phyloP scores from a whole-genome alignment of 495 filamentous ascomycete species.

The Staphylotrichum longicolle region DNA sequence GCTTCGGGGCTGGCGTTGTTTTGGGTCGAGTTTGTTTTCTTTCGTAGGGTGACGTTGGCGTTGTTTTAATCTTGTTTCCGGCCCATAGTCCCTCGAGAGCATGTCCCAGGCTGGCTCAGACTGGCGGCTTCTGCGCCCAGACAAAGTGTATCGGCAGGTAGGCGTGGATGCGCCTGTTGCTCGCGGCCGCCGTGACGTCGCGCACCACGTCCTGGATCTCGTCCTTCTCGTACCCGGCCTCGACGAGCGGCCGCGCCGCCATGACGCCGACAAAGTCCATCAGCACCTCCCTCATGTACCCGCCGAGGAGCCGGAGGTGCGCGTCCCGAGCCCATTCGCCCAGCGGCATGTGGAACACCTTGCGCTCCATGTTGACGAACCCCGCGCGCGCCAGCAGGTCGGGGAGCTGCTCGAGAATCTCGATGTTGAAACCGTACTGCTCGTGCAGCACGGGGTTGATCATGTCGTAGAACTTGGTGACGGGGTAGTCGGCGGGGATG shows the following conservation, averaged over 20 bases:
- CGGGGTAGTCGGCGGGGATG: conserved; percentile 45
- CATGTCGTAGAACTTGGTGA: conserved; percentile 41
- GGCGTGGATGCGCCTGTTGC: conserved; percentile 39
- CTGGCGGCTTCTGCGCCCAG: conserved; percentile 44
- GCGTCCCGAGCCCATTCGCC: conserved; percentile 60
- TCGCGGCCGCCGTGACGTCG: conserved; percentile 30
- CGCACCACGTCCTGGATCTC: conserved; percentile 37
- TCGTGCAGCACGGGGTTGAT: conserved; percentile 29
- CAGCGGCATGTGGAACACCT: conserved; percentile 56
- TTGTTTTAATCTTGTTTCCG: not conserved
- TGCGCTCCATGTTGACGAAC: conserved; percentile 54
- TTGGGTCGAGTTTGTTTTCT: too few relatives aligned
- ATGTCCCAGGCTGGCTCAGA: conserved; percentile 9
- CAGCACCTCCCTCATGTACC: conserved; percentile 48
- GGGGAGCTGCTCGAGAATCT: conserved; percentile 40
- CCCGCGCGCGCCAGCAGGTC: conserved; percentile 43
- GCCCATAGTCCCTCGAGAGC: not conserved
- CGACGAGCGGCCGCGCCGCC: conserved; percentile 53
- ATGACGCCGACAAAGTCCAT: conserved; percentile 56
- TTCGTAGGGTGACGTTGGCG: too few relatives aligned
- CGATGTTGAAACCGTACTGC: conserved; percentile 47
- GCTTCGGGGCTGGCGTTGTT: too few relatives aligned
- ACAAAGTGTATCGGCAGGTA: conserved; percentile 45
- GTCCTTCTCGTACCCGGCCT: conserved; percentile 43
- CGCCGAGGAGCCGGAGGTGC: conserved; percentile 57